phyloP scores from a whole-genome alignment of 495 filamentous ascomycete genomes.

The Tuber microsphaerosporum region DNA sequence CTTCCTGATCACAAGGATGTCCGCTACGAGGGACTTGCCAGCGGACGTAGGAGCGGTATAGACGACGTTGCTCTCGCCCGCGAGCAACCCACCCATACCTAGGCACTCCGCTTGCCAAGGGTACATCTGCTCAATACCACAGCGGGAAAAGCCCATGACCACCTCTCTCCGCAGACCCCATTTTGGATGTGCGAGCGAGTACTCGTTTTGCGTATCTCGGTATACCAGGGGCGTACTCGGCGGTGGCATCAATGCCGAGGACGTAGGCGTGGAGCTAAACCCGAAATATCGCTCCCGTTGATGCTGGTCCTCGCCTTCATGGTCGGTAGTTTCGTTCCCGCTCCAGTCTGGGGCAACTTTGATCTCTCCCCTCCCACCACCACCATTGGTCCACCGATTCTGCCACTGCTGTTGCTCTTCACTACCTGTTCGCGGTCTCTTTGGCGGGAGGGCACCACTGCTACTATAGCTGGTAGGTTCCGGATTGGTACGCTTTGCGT shows the following conservation, averaged over 20 bases:
- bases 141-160: conserved; percentile 56
- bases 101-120: conserved; percentile 80
- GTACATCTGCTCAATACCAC: conserved; percentile 65
- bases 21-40: conserved; percentile 60
- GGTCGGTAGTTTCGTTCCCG: conserved; percentile 25
- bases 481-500: not conserved
- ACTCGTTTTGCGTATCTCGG: conserved; percentile 11
- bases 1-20: conserved; percentile 63
- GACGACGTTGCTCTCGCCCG: conserved; percentile 62
- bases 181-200: conserved; percentile 47
- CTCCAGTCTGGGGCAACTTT: conserved; percentile 30
- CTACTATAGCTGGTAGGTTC: not conserved
- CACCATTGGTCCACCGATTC: conserved; percentile 4
- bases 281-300: conserved; percentile 8
- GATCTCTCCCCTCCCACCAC: conserved; percentile 8
- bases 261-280: not conserved
- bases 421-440: not conserved
- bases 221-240: not conserved
- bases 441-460: not conserved
- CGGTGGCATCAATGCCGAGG: not conserved
- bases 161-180: conserved; percentile 59
- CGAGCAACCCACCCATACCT: conserved; percentile 58
- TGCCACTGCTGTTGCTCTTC: not conserved
- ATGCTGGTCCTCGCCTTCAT: not conserved
- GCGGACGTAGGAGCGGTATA: conserved; percentile 82